Evolutionary conservation across 148 eudicot genomes (phyloP), one percentile per base, ranked within the genome.

Genomic region (Camellia granthamiana): DNA sequence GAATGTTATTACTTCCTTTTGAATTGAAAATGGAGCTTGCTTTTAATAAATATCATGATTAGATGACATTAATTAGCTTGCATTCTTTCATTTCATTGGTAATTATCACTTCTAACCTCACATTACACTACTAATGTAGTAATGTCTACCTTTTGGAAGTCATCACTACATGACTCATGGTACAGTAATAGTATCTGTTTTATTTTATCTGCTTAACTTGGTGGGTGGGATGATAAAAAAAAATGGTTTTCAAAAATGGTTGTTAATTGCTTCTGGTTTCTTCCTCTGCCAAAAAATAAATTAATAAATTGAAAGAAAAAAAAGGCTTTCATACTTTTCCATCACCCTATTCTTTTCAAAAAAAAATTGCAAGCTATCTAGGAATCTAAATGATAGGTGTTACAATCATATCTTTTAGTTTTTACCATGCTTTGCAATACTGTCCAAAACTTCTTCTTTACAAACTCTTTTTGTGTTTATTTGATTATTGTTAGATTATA

Each of bases 11-110:
- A 10, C 69, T 44, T 15, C 52, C 30, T 46, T 16, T 70, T 21
- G 13, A 21, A 63, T 46, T 12, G 11, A 21, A 76, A 14, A 13
- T 44, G 46, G n/a, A 61, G 56, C 7, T 47, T 77, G 42, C 59
- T 77, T 43, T 58, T 42, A 63, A 47, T 64, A 63, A 43, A 61
- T 60, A 76, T 69, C 30, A n/a, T 62, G 69, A 76, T 62, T 61
- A 62, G 10, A 21, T 3, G 18, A 43, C n/a, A n/a, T 43, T 5
- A 46, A 41, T 16, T 12, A 4, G 38, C 51, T 16, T 75, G 16
- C 78, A 75, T 60, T 19, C 5, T 75, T 63, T 76, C 58, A 43
- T 42, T 59, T 75, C 67, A 71, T 73, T 18, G 12, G 62, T 23
- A 21, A n/a, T 54, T 30, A 54, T 21, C 46, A 49, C 16, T 18